These are phyloP conservation scores for Incumbomyces lentus DNA, from an alignment of 2,329 filamentous ascomycete genomes.

Conservation along the genomic window DNA sequence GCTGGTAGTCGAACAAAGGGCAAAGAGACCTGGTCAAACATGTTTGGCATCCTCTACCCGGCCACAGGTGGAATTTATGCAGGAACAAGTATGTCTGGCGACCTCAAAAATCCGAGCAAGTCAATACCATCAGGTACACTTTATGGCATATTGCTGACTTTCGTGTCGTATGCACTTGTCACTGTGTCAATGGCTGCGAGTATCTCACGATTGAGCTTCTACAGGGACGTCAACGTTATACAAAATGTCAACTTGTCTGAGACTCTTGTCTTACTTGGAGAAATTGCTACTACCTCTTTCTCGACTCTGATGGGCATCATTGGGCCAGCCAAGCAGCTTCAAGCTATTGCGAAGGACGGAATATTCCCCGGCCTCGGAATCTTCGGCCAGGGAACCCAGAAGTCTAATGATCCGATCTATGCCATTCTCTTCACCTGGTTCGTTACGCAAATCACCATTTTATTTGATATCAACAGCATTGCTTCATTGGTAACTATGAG, in stretches of 20 bases:
- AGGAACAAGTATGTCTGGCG: constrained; percentile 83
- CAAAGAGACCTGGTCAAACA: constrained; percentile 61
- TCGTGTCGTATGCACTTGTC: constrained; percentile 64
- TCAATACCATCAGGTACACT: constrained; percentile 78
- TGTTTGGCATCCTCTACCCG: constrained; percentile 81
- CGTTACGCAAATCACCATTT: constrained; percentile 67
- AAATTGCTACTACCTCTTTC: constrained; percentile 74
- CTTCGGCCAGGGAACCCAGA: constrained; percentile 63
- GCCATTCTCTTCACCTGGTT: constrained; percentile 67
- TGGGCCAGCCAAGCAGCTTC: constrained; percentile 71
- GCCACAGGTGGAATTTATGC: constrained; percentile 53
- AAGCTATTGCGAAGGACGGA: constrained; percentile 70
- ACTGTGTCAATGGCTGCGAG: constrained; percentile 69
- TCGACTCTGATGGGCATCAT: constrained; percentile 81
- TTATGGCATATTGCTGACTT: constrained; percentile 65
- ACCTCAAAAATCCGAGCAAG: constrained; percentile 70
- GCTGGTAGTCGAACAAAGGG: constrained; percentile 52
- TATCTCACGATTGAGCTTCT: constrained; percentile 62
- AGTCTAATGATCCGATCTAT: constrained; percentile 62
- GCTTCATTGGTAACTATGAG: constrained; percentile 85
- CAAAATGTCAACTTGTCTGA: constrained; percentile 70
- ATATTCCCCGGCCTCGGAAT: constrained; percentile 64
- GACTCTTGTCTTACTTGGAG: constrained; percentile 64
- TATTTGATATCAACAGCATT: constrained; percentile 78
- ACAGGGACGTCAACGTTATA: constrained; percentile 67